Evolutionary conservation across 2,329 filamentous ascomycete species (phyloP).

Genomic region (Fusarium solani-melongenae): DNA sequence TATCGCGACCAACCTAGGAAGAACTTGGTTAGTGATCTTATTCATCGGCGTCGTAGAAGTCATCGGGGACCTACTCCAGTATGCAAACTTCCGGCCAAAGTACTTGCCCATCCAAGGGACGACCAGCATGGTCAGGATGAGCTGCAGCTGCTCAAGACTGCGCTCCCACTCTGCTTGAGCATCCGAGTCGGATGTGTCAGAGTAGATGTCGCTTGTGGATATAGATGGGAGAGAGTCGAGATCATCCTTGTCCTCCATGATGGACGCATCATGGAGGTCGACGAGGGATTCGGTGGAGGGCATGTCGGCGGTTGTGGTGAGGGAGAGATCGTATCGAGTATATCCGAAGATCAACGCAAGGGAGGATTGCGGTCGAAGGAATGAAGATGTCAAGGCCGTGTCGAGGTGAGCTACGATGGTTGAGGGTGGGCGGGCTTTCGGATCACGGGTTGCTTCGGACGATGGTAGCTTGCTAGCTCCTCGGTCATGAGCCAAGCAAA

Average conservation of each 20-base stretch:
- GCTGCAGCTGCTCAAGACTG: slow-evolving; percentile 91
- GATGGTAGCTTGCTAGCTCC: slow-evolving; percentile 2
- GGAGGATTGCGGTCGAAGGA: neutral
- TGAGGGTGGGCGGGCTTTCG: slow-evolving; percentile 15
- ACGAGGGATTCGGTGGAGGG: slow-evolving; percentile 59
- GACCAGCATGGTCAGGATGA: slow-evolving; percentile 92
- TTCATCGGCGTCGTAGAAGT: neutral
- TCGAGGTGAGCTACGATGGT: neutral
- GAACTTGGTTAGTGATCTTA: slow-evolving; percentile 22
- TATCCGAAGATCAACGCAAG: neutral
- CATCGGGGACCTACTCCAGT: slow-evolving; percentile 78
- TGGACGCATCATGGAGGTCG: slow-evolving; percentile 60
- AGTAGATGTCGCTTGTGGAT: slow-evolving; percentile 66
- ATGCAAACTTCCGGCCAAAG: slow-evolving; percentile 92
- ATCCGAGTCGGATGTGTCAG: slow-evolving; percentile 74
- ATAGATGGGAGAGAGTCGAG: slow-evolving; percentile 73
- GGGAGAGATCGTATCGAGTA: neutral
- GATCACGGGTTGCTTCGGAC: slow-evolving; percentile 29
- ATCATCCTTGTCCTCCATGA: slow-evolving; percentile 64
- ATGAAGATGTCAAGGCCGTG: neutral
- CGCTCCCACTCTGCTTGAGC: slow-evolving; percentile 96
- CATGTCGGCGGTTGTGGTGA: slow-evolving; percentile 33
- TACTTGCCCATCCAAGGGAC: slow-evolving; percentile 96
- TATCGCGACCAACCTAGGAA: slow-evolving; percentile 87
- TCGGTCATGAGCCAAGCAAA: neutral